Base-by-base conservation (phyloP, 2,329 filamentous ascomycete species). In the Stemphylium vesicarium region DNA sequence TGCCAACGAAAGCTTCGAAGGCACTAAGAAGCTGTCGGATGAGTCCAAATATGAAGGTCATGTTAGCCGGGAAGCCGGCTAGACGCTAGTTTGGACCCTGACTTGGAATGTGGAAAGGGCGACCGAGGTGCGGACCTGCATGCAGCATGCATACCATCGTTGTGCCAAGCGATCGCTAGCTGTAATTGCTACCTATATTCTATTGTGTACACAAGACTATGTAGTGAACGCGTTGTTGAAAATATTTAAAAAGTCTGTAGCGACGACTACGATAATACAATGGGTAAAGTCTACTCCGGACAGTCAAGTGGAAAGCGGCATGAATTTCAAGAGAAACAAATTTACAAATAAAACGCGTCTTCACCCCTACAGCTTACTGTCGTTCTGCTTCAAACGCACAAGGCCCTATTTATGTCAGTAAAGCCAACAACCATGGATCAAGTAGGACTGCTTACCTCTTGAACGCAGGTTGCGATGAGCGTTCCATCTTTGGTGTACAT, bases 391-490 rank as follows among this genome's bases (percentile, higher is more conserved):
- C 18, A 63, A 44, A 12, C 60, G 58, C 37, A 63, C 50, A 33
- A 63, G 24, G 4, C 60, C 60, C 60, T 63, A 6, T 10, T 16
- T 12, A 29, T 6, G 54, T 62, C 24, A 62, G 57, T 50, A 45
- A 33, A 18, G 36, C n/a, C 4, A 26, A 22, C 3, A 12, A 15
- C 6, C 18, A 20, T 7, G 11, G 26, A 4, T 5, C 11, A 2
- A 3, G 3, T 6, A 7, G 18, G 7, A 5, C 12, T 1, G 61
- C 68, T 70, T 63, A 81, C 90, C 83, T 95, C 91, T 76, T 95
- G 91, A 54, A 91, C 84, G 73, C 91, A 94, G 29, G 86, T 93
- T 22, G 90, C 91, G 68, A 95, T 77, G 74, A 95, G 75, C 22
- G 82, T 88, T 18, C 91, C 91, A 57, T 92, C 87, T 62, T 79